These are phyloP conservation scores for Dendrobium nobile DNA, from an alignment of 106 monocot genomes.

Conservation along the genomic window DNA sequence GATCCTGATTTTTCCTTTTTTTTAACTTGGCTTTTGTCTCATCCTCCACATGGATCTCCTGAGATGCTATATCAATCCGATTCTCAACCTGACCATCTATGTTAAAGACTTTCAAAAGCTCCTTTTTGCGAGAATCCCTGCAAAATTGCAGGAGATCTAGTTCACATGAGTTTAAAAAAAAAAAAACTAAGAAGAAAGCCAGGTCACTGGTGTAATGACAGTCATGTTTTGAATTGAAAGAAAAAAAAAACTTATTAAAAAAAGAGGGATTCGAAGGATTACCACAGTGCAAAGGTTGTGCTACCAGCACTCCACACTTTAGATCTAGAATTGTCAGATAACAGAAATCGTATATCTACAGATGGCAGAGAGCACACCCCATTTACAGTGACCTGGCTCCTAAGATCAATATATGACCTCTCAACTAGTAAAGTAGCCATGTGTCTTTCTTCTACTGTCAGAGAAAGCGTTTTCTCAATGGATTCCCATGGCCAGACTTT, in stretches of 20 bases:
- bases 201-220: neutral
- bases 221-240: neutral
- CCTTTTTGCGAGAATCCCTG: slow-evolving; percentile 59
- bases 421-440: slow-evolving; percentile 44
- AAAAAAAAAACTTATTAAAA: neutral
- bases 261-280: neutral
- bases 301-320: slow-evolving; percentile 46
- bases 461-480: slow-evolving; percentile 43
- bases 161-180: neutral
- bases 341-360: slow-evolving; percentile 40
- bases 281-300: slow-evolving; percentile 49
- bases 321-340: slow-evolving; percentile 43
- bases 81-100: slow-evolving; percentile 51
- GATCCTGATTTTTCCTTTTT: slow-evolving; percentile 52
- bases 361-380: slow-evolving; percentile 44
- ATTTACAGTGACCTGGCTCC: slow-evolving; percentile 36
- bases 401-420: slow-evolving; percentile 56
- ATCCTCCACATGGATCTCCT: slow-evolving; percentile 35
- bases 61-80: slow-evolving; percentile 21
- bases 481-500: slow-evolving; percentile 64
- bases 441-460: slow-evolving; percentile 39
- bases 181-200: neutral
- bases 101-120: slow-evolving; percentile 49
- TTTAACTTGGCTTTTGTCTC: slow-evolving; percentile 38
- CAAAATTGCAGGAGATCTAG: neutral